These are phyloP conservation scores for Canariomyces notabilis DNA, from an alignment of 2,329 filamentous ascomycete species.

Conservation along the genomic window DNA sequence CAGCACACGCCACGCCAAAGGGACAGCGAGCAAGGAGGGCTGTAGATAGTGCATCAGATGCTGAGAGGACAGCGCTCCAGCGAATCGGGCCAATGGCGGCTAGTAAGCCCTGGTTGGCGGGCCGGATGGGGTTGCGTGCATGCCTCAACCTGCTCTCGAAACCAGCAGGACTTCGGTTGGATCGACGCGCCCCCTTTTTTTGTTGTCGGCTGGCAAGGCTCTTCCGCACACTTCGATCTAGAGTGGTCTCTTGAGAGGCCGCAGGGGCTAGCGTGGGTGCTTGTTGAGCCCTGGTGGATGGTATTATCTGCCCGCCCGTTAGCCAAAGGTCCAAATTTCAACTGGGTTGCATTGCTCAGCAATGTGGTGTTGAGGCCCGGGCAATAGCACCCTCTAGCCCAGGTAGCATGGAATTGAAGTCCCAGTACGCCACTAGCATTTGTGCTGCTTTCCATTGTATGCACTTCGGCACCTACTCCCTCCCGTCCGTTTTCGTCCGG, in stretches of 20 bases:
- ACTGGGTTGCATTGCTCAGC: neutral
- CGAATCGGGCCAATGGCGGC: neutral
- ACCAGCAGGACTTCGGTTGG: neutral
- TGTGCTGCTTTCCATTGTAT: neutral
- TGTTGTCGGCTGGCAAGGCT: neutral
- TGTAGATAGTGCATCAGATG: neutral
- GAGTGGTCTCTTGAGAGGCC: too few species aligned
- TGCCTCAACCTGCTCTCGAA: conserved; percentile 1
- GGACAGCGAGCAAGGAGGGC: too few species aligned
- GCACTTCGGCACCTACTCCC: too few species aligned
- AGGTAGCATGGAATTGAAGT: neutral
- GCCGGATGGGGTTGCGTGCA: conserved; percentile 1
- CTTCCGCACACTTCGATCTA: neutral
- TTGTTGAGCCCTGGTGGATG: too few species aligned
- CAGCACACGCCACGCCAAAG: too few species aligned
- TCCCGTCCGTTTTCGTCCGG: neutral
- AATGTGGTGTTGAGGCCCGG: too few species aligned
- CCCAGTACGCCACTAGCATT: neutral
- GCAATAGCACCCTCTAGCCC: too few species aligned
- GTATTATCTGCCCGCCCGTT: too few species aligned
- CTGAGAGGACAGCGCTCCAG: neutral
- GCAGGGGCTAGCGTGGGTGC: too few species aligned
- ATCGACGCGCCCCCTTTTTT: neutral
- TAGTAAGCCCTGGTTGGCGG: neutral
- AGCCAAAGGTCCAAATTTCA: too few species aligned